Evolutionary conservation across 768 basidiomycete genomes (phyloP).

Genomic region (Naganishia antarctica): DNA sequence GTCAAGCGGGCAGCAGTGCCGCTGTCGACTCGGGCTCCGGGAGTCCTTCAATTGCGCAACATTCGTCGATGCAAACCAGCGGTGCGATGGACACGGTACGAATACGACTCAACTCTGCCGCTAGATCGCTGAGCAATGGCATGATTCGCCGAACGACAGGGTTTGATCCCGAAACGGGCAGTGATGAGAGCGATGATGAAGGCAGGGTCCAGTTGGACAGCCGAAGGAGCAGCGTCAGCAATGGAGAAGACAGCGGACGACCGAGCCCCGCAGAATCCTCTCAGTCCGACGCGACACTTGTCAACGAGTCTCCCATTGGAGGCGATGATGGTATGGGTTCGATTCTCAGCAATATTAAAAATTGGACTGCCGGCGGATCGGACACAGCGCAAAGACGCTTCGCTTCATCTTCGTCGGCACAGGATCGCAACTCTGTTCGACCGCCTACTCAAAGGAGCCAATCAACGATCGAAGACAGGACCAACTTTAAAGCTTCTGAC

Average conservation of each 20-base stretch:
- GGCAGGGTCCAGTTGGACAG: not conserved
- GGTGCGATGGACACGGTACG: not conserved
- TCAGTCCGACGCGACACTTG: not conserved
- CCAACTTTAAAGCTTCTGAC: not conserved
- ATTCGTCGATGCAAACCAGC: not conserved
- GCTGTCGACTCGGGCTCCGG: not conserved
- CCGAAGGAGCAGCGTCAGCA: not conserved
- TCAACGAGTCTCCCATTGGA: not conserved
- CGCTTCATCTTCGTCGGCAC: not conserved
- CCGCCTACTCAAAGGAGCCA: conserved; percentile 5
- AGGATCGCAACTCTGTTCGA: not conserved
- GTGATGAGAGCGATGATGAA: not conserved
- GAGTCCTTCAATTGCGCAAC: not conserved
- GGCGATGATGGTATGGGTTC: conserved; percentile 17
- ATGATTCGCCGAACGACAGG: conserved; percentile 7
- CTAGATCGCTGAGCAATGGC: conserved; percentile 9
- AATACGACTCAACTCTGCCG: conserved; percentile 1
- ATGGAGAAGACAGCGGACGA: not conserved
- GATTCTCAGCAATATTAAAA: not conserved
- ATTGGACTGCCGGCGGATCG: not conserved
- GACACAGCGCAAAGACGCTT: not conserved
- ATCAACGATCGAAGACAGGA: not conserved
- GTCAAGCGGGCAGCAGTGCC: not conserved
- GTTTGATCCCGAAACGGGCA: not conserved
- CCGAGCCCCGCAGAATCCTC: conserved; percentile 1